Base-by-base conservation (phyloP, 2,329 filamentous ascomycete species). In the Cladosporium sp. region DNA sequence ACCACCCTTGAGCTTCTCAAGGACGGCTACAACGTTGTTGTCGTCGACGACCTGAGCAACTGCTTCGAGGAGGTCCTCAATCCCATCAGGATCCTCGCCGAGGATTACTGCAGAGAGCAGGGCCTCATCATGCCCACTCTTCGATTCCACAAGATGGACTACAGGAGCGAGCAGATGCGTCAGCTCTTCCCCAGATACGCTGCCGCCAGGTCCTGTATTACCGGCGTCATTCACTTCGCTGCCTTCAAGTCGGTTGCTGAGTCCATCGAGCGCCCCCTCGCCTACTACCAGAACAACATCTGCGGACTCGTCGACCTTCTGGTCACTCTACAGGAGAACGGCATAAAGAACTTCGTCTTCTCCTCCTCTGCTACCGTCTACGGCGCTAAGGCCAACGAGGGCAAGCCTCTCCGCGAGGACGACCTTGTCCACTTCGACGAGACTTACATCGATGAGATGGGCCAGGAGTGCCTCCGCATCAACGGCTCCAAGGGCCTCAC, bases 201-300 rank as follows among this genome's bases (percentile, higher is more conserved):
- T 49, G 41, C 56, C 8, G 57, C 63, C 11, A 64, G 71, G 14
- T 82, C 79, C 2, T 74, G 70, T 31, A 83, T 85, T 56, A 70
- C 72, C 0, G 82, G 81, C 1, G 81, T 86, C n/a, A 84, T 86
- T 53, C 83, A 86, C 62, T 86, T 86, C 58, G 83, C 83, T 11
- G 83, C 83, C 1, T 80, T 80, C 72, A 86, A 86, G 64, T 81
- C 82, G 2, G 82, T 85, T 0, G 77, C 77, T 22, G 82, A 86
- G 59, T 84, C 80, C 41, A 84, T 85, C 55, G 66, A 69, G 22
- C 70, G 74, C 54, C 83, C 83, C 0, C 67, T 86, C 52, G 77
- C 77, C 54, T 86, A 86, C 67, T 86, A 86, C 67, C 74, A 76
- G 54, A 86, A 86, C 71, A 86, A 86, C 55, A 81, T 86, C 32